Base-by-base conservation (phyloP, 2,329 filamentous ascomycete genomes). In the Neonectria magnoliae region DNA sequence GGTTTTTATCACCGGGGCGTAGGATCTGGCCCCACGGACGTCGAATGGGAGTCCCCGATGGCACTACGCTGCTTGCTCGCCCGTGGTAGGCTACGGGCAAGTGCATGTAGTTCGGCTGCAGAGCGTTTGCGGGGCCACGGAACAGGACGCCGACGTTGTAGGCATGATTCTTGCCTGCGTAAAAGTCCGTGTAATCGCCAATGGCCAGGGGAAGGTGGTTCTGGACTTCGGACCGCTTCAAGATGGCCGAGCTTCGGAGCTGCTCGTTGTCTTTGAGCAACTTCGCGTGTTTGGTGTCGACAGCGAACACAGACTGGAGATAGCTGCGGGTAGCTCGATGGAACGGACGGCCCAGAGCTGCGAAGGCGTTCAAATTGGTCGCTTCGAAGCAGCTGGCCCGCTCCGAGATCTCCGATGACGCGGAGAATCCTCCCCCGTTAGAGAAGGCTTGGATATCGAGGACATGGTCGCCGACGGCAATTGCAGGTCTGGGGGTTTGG, bases 121-220 rank as follows among this genome's bases (percentile, higher is more conserved):
- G 82, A 0, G 92, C 91, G 69, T 93, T 92, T 16, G 86, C 85
- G 0, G 90, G 86, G 0, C 91, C 92, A 36, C 93, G 88, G 80
- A 95, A 93, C 22, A 94, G 84, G 1, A 88, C 85, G 4, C 91
- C 92, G 9, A 92, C 83, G 70, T 80, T 81, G 81, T 89, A 91
- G 5, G 93, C 93, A 78, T 96, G 93, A 74, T 94, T 90, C 72
- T 90, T 81, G 53, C 93, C 92, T 14, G 91, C 93, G 75, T 93
- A 96, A 80, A 95, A 96, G 76, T 96, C 93, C 2, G 92, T 93
- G 76, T 95, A 95, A 75, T 95, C 93, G 33, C 92, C 91, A 72
- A 95, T 93, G 41, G 86, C 82, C 83, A 96, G 87, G 1, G 93
- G 93, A 1, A 95, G 72, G 68, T 94, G 92, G 72, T 86, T 90